Evolutionary conservation across 2,329 filamentous ascomycete species (phyloP).

Genomic region (Sporothrix inflata): DNA sequence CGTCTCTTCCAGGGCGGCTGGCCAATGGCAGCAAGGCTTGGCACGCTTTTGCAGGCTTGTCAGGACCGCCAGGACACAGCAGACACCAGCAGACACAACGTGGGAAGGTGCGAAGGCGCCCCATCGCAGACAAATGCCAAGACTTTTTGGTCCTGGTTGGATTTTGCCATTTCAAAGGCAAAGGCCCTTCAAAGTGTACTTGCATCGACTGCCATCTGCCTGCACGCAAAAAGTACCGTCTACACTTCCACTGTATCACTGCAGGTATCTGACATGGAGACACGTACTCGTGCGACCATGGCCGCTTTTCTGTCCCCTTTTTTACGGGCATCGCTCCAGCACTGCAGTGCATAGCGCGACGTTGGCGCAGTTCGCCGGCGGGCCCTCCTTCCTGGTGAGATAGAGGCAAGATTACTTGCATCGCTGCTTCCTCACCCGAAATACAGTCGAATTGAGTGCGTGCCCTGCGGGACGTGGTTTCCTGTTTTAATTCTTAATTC

Average conservation of each 20-base stretch:
- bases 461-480: not conserved
- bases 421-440: not conserved
- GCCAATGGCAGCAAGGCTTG: slow-evolving; percentile 32
- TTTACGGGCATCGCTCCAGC: slow-evolving; percentile 13
- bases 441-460: not conserved
- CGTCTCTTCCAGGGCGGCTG: slow-evolving; percentile 30
- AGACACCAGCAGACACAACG: slow-evolving; percentile 25
- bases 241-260: not conserved
- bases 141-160: not conserved
- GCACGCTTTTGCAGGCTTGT: slow-evolving; percentile 27
- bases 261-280: slow-evolving; percentile 2
- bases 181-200: not conserved
- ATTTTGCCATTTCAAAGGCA: not conserved
- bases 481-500: not conserved
- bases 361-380: slow-evolving; percentile 7
- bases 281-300: slow-evolving; percentile 19
- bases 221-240: not conserved
- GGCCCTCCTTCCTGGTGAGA: not conserved
- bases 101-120: not conserved
- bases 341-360: slow-evolving; percentile 3
- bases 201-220: not conserved
- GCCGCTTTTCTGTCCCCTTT: not conserved
- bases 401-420: not conserved
- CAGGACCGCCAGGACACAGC: slow-evolving; percentile 23
- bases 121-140: slow-evolving; percentile 22